Conservation (phyloP, 352 stramenopile genomes). For the Stramenopiles sp. region DNA sequence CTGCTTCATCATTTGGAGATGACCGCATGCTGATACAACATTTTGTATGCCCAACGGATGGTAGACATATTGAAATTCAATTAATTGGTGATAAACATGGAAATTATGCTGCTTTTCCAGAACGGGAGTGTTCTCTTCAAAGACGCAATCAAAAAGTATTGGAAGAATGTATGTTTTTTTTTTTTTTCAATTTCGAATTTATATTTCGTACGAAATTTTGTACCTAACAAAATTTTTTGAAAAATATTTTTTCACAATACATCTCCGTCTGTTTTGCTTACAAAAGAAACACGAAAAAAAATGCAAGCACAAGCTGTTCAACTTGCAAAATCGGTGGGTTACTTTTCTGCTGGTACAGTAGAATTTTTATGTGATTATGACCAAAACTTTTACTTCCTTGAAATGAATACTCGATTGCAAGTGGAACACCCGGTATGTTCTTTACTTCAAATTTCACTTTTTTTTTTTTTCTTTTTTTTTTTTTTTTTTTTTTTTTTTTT, state of each 20-base stretch:
- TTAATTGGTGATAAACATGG: constrained; percentile 51
- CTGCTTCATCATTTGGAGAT: constrained; percentile 55
- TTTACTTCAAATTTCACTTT: no score
- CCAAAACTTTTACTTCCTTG: constrained; percentile 88
- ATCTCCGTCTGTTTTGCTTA: constrained; percentile 44
- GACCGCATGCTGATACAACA: constrained; percentile 81
- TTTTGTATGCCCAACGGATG: constrained; percentile 77
- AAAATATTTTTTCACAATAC: no score
- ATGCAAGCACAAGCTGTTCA: constrained; percentile 54
- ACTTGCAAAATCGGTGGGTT: constrained; percentile 55
- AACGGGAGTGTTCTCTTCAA: constrained; percentile 82
- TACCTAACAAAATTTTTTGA: no score
- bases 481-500: no score
- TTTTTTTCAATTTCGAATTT: no score
- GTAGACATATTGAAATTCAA: constrained; percentile 91
- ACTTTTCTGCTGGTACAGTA: constrained; percentile 67
- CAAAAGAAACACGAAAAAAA: constrained; percentile 33
- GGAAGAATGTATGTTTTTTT: no score
- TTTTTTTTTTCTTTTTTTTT: no score
- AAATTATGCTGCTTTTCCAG: constrained; percentile 52
- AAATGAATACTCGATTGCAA: constrained; percentile 82
- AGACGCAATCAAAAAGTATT: constrained; percentile 86
- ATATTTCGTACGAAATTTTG: no score
- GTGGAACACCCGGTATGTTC: constrained; percentile 81
- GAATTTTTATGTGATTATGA: constrained; percentile 78